A percentile compares a stretch with the other conserved stretches of the same genome.
Evolutionary conservation across 129 eudicot species (phyloP).

Genomic region (Arctium minus): DNA sequence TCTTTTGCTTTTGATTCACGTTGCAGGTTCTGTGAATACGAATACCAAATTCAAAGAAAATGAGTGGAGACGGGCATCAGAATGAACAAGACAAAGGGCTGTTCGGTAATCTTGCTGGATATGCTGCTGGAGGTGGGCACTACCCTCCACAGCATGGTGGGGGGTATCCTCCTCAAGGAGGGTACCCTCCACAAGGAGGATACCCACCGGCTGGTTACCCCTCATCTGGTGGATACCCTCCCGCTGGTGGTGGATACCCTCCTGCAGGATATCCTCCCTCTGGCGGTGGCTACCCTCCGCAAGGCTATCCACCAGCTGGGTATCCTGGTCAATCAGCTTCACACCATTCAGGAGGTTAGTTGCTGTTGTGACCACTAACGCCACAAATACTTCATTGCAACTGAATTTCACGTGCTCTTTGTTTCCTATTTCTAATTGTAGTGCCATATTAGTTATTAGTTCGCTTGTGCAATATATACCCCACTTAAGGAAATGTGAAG

Average conservation of each 20-base stretch:
- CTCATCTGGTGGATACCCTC: background rate
- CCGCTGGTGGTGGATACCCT: conserved; percentile 4
- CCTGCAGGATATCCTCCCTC: conserved; percentile 18
- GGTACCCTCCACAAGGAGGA: conserved; percentile 32
- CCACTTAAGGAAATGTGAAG: background rate
- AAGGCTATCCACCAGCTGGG: conserved; percentile 10
- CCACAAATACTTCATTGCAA: background rate
- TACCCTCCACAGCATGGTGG: conserved; percentile 42
- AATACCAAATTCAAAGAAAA: conserved; percentile 33
- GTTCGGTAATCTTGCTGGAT: conserved; percentile 48
- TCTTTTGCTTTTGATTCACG: background rate
- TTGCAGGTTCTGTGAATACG: conserved; percentile 9
- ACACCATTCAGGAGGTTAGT: conserved; percentile 35
- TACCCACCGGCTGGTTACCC: conserved; percentile 8
- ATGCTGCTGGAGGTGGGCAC: conserved; percentile 52
- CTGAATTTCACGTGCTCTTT: background rate
- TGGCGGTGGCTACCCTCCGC: conserved; percentile 30
- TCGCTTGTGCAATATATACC: background rate
- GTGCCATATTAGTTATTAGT: background rate
- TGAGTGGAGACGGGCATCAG: conserved; percentile 47
- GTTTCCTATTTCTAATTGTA: background rate
- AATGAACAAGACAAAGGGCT: conserved; percentile 56
- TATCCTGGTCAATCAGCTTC: conserved; percentile 24
- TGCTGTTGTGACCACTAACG: background rate
- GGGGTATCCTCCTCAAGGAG: conserved; percentile 34